Percentiles rank a stretch among this genome's conserved stretches.
Evolutionary conservation across 257 asterid genomes (phyloP).

Genomic region (Nicotiana otophora): DNA sequence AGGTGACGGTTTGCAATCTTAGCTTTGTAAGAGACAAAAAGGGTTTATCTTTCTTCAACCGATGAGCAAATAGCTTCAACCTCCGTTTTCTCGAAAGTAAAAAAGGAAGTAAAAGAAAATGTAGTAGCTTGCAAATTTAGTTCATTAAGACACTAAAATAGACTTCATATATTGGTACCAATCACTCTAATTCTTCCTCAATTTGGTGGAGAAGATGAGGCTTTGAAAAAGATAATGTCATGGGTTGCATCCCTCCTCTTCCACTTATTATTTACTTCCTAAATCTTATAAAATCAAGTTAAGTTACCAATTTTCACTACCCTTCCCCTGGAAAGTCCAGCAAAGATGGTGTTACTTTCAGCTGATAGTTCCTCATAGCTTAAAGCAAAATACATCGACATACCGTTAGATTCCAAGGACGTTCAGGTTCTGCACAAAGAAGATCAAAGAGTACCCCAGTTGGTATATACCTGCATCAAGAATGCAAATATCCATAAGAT

Average conservation of each 20-base stretch:
- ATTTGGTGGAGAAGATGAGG: background rate
- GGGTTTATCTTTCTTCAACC: background rate
- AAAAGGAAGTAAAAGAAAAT: background rate
- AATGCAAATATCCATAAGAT: slow-evolving; percentile 18
- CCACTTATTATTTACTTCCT: slow-evolving; percentile 12
- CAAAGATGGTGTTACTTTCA: slow-evolving; percentile 9
- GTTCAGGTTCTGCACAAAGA: slow-evolving; percentile 91
- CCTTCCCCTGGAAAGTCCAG: background rate
- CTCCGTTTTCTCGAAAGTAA: background rate
- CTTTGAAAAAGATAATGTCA: background rate
- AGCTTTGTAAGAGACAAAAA: background rate
- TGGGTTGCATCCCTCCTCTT: background rate
- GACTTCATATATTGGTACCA: background rate
- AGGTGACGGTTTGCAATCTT: background rate
- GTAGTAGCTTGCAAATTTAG: background rate
- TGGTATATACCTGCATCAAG: slow-evolving; percentile 71
- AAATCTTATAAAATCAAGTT: background rate
- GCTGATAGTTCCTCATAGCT: background rate
- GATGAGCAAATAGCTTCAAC: slow-evolving; percentile 5
- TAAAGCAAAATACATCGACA: slow-evolving; percentile 9
- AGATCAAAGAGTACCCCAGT: slow-evolving; percentile 94
- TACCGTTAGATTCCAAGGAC: slow-evolving; percentile 97
- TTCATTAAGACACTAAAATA: background rate
- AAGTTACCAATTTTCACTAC: background rate
- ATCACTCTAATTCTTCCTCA: background rate